Evolutionary conservation across 108 stramenopile genomes (phyloP).

Genomic region (Epithemia pelagica): DNA sequence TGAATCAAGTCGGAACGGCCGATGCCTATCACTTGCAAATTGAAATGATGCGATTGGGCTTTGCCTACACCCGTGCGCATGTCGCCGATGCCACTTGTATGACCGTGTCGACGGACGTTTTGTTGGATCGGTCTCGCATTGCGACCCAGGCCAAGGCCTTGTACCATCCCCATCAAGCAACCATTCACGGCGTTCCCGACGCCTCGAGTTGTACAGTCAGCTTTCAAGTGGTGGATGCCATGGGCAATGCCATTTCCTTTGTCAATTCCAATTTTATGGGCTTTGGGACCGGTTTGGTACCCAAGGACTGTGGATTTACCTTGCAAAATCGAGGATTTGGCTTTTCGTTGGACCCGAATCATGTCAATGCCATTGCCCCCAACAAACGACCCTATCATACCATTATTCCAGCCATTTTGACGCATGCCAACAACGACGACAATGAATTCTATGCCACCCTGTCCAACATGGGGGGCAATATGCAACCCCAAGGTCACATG

Average conservation of each 20-base stretch:
- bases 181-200: constrained; percentile 36
- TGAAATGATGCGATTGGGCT: constrained; percentile 91
- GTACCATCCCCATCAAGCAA: constrained; percentile 56
- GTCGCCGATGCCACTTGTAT: constrained; percentile 68
- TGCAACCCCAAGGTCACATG: constrained; percentile 97
- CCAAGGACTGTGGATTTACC: constrained; percentile 88
- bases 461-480: constrained; percentile 95
- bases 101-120: constrained; percentile 25
- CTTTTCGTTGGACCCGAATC: constrained; percentile 64
- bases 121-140: constrained; percentile 57
- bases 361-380: constrained; percentile 83
- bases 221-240: constrained; percentile 84
- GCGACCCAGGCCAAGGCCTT: constrained; percentile 31
- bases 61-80: constrained; percentile 71
- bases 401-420: constrained; percentile 92
- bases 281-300: constrained; percentile 93
- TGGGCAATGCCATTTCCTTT: constrained; percentile 92
- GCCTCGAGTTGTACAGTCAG: constrained; percentile 84
- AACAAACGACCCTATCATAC: constrained; percentile 94
- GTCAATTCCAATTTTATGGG: constrained; percentile 95
- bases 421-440: constrained; percentile 49
- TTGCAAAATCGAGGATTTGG: constrained; percentile 93
- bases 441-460: constrained; percentile 82
- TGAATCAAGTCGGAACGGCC: constrained; percentile 27
- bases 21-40: constrained; percentile 67